These are phyloP conservation scores for Colletotrichum limetticola DNA, from an alignment of 2,329 filamentous ascomycete genomes.

Conservation along the genomic window DNA sequence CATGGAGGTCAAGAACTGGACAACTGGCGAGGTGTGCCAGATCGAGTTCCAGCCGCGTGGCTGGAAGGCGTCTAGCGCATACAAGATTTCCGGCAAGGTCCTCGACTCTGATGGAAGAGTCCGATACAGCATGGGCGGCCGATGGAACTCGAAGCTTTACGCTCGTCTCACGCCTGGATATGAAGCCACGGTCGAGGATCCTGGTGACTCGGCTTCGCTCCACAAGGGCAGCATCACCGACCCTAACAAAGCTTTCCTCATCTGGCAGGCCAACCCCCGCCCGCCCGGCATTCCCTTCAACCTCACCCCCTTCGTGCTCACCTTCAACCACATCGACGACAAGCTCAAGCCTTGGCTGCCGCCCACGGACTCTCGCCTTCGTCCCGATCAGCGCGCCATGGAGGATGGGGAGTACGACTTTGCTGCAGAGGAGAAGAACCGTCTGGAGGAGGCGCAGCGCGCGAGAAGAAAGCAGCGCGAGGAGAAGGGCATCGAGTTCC, in stretches of 20 bases:
- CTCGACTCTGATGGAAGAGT: constrained; percentile 82
- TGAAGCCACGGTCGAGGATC: constrained; percentile 76
- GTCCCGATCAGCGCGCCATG: constrained; percentile 97
- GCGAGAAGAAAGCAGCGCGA: constrained; percentile 79
- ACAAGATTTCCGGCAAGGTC: constrained; percentile 88
- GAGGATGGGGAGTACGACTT: constrained; percentile 98
- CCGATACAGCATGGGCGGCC: constrained; percentile 88
- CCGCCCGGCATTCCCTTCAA: constrained; percentile 94
- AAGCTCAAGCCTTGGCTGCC: constrained; percentile 80
- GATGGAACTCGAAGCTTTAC: constrained; percentile 98
- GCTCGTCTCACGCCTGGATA: constrained; percentile 92
- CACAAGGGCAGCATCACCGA: constrained; percentile 67
- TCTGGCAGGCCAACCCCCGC: constrained; percentile 90
- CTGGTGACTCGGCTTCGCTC: constrained; percentile 53
- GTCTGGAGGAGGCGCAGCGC: constrained; percentile 92
- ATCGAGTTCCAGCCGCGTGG: constrained; percentile 95
- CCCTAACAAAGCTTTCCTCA: constrained; percentile 82
- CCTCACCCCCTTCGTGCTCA: constrained; percentile 93
- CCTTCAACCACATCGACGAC: constrained; percentile 92
- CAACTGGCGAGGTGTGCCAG: constrained; percentile 88
- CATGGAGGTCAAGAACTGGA: constrained; percentile 99
- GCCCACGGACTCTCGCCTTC: constrained; percentile 91
- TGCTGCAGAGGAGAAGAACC: constrained; percentile 92
- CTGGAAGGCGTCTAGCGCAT: constrained; percentile 94
- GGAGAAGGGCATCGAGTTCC: constrained; percentile 81